These are phyloP conservation scores for Cordyceps pruinosa DNA, from an alignment of 2,329 filamentous ascomycete genomes.

Conservation along the genomic window DNA sequence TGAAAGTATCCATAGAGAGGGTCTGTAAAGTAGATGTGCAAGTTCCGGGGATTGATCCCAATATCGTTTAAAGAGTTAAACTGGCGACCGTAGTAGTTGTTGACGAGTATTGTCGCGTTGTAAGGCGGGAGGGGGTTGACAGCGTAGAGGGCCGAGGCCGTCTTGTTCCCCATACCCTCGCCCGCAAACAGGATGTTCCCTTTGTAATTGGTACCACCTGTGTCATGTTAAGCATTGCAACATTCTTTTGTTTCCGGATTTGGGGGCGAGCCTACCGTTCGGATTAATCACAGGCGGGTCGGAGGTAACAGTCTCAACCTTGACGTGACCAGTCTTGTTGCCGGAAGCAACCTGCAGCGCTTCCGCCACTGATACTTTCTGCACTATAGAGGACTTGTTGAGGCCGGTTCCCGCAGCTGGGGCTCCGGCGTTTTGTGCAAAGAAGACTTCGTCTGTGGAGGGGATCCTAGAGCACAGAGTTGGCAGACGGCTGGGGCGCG, in stretches of 20 bases:
- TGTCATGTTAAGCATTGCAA: neutral
- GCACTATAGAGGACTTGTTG: conserved; percentile 43
- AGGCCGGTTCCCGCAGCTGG: conserved; percentile 41
- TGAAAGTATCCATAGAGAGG: conserved; percentile 53
- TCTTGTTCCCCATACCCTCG: conserved; percentile 40
- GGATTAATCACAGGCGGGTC: conserved; percentile 41
- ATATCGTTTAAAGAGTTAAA: conserved; percentile 57
- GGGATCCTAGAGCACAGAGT: conserved; percentile 12
- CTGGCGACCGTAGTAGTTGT: conserved; percentile 52
- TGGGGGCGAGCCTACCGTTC: conserved; percentile 32
- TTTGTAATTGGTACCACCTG: conserved; percentile 45
- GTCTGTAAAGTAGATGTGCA: conserved; percentile 60
- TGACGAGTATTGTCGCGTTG: conserved; percentile 36
- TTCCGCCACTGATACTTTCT: conserved; percentile 41
- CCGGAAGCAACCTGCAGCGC: conserved; percentile 32
- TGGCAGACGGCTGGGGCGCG: neutral
- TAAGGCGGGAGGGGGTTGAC: neutral
- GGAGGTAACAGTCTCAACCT: conserved; percentile 34
- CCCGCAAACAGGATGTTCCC: conserved; percentile 42
- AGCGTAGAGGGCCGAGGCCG: neutral
- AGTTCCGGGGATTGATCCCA: conserved; percentile 43
- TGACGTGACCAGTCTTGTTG: conserved; percentile 34
- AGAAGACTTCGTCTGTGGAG: conserved; percentile 46
- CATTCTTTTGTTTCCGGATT: neutral
- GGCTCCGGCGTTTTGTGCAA: conserved; percentile 45